Evolutionary conservation across 2,329 filamentous ascomycete genomes (phyloP), one percentile per base, ranked within the genome.

Genomic region (Cordyceps farinosa): DNA sequence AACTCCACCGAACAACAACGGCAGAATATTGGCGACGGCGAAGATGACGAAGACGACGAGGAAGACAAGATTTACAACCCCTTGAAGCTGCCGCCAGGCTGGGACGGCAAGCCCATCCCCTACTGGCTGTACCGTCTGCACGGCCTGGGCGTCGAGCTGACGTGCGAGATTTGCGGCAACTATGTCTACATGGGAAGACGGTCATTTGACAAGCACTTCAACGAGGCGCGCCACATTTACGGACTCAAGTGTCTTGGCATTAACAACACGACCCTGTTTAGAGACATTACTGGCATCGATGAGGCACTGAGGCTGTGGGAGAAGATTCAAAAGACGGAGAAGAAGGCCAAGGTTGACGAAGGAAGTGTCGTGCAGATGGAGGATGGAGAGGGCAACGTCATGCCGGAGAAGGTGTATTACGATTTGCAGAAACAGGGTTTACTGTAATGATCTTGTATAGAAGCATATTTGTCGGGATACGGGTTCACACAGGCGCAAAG

Each of bases 61-160:
- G 91, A 94, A 50, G 92, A 97, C 67, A 93, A 88, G 73, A 90
- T 98, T 65, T 97, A 98, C 82, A 99, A 99, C 75, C 95, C 95
- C 0, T 84, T 99, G 68, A 99, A 99, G 74, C 83, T 99, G 2
- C 95, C 95, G 0, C 83, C 99, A 8, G 94, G 92, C 2, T 99
- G 96, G 96, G 95, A 99, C 69, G 95, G 96, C 69, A 99, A 99
- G 74, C 95, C 96, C 0, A 99, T 99, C 70, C 95, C 96, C 0
- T 99, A 95, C 80, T 99, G 95, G 95, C 84, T 99, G 17, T 99
- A 98, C 82, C 95, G 97, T 69, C 83, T 99, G 17, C 95, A 99
- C 73, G 95, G 95, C 1, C 80, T 99, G 32, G 95, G 95, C 9
- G 92, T 97, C 13, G 95, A 99, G 70, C 97, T 97, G 69, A 84